Conservation (phyloP, 495 filamentous ascomycete genomes). For the Podospora bellae-mahoneyi region DNA sequence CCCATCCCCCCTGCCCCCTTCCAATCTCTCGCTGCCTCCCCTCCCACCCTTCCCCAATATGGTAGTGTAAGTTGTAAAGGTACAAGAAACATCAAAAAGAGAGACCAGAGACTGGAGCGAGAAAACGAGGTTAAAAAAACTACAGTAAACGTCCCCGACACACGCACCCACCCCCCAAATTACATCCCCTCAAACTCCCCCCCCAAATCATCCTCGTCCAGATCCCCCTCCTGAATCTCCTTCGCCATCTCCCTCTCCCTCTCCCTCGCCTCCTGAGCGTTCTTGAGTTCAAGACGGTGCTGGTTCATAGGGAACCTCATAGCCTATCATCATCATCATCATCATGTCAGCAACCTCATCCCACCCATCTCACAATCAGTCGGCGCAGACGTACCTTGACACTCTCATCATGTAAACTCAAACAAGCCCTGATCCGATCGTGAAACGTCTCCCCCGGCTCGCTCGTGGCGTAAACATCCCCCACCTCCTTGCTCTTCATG, state of each 20-base stretch:
- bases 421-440: constrained; percentile 85
- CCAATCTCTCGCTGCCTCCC: not conserved
- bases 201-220: constrained; percentile 95
- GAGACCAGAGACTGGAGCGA: not conserved
- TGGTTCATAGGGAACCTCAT: constrained; percentile 99
- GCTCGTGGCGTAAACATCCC: constrained; percentile 91
- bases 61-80: not conserved
- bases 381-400: constrained; percentile 68
- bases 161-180: constrained; percentile 21
- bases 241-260: constrained; percentile 94
- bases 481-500: constrained; percentile 96
- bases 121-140: not conserved
- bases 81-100: not conserved
- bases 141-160: not conserved
- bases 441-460: constrained; percentile 97
- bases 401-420: constrained; percentile 92
- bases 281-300: constrained; percentile 95
- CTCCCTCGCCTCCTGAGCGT: constrained; percentile 93
- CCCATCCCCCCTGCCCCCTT: not conserved
- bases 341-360: constrained; percentile 3
- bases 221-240: constrained; percentile 97
- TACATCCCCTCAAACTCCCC: constrained; percentile 98
- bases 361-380: not conserved
- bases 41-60: not conserved
- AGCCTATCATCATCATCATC: constrained; percentile 52